Percentiles rank a stretch among this genome's conserved stretches.
These are phyloP conservation scores for Debaryomycetaceae sp. DNA, from an alignment of 1,139 yeast species.

Conservation along the genomic window DNA sequence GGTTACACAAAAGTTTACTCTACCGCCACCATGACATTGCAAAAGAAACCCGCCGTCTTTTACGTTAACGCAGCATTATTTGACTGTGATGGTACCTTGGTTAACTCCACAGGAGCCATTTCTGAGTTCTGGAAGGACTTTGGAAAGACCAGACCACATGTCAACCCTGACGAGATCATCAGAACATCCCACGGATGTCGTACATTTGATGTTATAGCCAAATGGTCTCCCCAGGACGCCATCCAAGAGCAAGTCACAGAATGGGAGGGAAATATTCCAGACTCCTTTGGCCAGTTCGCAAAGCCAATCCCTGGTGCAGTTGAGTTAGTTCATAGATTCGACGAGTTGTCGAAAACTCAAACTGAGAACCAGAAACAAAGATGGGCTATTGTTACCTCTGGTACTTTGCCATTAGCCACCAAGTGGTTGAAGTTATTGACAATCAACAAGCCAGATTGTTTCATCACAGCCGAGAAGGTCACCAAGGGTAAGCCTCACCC, in stretches of 20 bases:
- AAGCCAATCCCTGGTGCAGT: slow-evolving; percentile 73
- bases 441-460: slow-evolving; percentile 62
- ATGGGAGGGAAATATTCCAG: slow-evolving; percentile 71
- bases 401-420: slow-evolving; percentile 71
- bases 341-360: slow-evolving; percentile 33
- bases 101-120: slow-evolving; percentile 78
- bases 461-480: slow-evolving; percentile 79
- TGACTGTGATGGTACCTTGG: slow-evolving; percentile 84
- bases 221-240: slow-evolving; percentile 75
- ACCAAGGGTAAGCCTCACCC: slow-evolving; percentile 82
- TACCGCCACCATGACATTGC: slow-evolving; percentile 20
- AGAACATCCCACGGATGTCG: slow-evolving; percentile 81
- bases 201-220: slow-evolving; percentile 72
- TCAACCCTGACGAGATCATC: slow-evolving; percentile 67
- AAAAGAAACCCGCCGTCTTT: slow-evolving; percentile 45
- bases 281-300: slow-evolving; percentile 67
- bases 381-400: slow-evolving; percentile 87
- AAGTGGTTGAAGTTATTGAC: slow-evolving; percentile 73
- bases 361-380: slow-evolving; percentile 46
- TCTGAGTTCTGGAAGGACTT: slow-evolving; percentile 78
- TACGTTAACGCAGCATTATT: slow-evolving; percentile 56
- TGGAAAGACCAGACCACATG: slow-evolving; percentile 66
- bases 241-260: slow-evolving; percentile 61
- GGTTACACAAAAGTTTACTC: background rate
- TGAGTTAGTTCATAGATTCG: slow-evolving; percentile 57